phyloP scores from a whole-genome alignment of 2,329 filamentous ascomycete genomes.

The Ophiosphaerella herpotricha region DNA sequence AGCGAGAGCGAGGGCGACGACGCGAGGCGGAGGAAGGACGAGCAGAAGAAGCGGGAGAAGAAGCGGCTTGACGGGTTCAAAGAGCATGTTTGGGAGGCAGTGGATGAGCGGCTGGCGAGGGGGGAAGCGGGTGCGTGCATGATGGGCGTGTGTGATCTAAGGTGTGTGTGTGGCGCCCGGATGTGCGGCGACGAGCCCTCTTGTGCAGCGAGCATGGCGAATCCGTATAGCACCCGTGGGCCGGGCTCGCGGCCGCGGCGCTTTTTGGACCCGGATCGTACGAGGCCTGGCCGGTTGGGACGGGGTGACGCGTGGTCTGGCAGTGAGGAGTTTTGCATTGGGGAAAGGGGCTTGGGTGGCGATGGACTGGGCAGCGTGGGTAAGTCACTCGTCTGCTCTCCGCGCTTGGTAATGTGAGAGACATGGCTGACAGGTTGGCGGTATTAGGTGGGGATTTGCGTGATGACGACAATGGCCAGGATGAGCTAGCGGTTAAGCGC shows the following conservation, averaged over 20 bases:
- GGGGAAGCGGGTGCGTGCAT: not conserved
- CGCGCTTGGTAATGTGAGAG: too few relatives aligned
- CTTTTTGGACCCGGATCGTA: slow-evolving; percentile 6
- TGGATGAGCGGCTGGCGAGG: slow-evolving; percentile 14
- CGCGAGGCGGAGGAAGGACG: slow-evolving; percentile 6
- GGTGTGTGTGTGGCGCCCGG: too few relatives aligned
- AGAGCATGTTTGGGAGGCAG: slow-evolving; percentile 16
- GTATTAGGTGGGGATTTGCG: too few relatives aligned
- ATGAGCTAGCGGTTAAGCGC: too few relatives aligned
- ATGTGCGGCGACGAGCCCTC: too few relatives aligned
- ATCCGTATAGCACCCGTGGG: too few relatives aligned
- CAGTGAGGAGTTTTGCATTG: slow-evolving; percentile 3
- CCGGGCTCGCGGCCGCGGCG: not conserved
- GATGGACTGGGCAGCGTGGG: too few relatives aligned
- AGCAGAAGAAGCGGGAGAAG: slow-evolving; percentile 9
- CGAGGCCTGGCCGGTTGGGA: not conserved
- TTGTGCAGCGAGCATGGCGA: too few relatives aligned
- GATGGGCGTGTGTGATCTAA: too few relatives aligned
- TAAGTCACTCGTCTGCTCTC: too few relatives aligned
- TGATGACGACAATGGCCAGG: too few relatives aligned
- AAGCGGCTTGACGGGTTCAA: slow-evolving; percentile 15
- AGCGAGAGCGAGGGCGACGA: slow-evolving; percentile 1
- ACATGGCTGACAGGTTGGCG: too few relatives aligned
- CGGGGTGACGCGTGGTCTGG: not conserved
- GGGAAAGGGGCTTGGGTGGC: not conserved